Base-by-base conservation (phyloP, 2,329 filamentous ascomycete species). In the Pseudopithomyces maydicus region DNA sequence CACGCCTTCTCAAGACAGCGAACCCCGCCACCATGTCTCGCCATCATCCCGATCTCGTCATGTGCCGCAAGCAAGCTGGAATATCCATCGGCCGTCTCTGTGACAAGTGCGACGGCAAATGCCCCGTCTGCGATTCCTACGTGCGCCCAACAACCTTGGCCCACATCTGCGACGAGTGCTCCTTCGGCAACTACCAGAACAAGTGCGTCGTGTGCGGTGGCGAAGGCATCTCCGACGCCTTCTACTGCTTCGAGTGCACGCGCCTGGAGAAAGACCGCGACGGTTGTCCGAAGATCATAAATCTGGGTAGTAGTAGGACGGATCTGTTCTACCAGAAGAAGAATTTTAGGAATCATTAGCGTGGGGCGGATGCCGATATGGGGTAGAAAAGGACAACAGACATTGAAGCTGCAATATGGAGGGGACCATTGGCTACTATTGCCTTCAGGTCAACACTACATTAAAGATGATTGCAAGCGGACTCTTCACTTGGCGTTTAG, bases 51-150 rank as follows among this genome's bases (percentile, higher is more conserved):
- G 95, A 99, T 83, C 89, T 99, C 67, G 95, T 99, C 71, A 98
- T 98, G 94, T 99, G 95, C 86, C 93, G 94, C 82, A 99, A 99
- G 82, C 94, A 97, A 78, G 84, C 94, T 59, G 95, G 95, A 80
- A 97, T 98, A 77, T 91, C 93, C 72, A 97, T 99, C 85, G 95
- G 95, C 76, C 93, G 95, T 55, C 91, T 99, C 75, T 99, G 95
- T 85, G 95, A 99, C 82, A 99, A 99, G 82, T 99, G 95, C 84
- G 95, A 99, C 81, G 95, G 95, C 78, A 99, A 99, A 83, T 99
- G 95, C 74, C 95, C 95, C 65, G 93, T 99, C 59, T 99, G 95
- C 87, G 95, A 99, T 78, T 96, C 91, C 59, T 99, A 99, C 85
- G 95, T 99, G 63, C 93, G 95, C 15, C 95, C 95, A 12, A 99